A percentile compares a stretch with the other conserved stretches of the same genome.
These are phyloP conservation scores for Rhodamnia argentea DNA, from an alignment of 345 rosid species.

Conservation along the genomic window DNA sequence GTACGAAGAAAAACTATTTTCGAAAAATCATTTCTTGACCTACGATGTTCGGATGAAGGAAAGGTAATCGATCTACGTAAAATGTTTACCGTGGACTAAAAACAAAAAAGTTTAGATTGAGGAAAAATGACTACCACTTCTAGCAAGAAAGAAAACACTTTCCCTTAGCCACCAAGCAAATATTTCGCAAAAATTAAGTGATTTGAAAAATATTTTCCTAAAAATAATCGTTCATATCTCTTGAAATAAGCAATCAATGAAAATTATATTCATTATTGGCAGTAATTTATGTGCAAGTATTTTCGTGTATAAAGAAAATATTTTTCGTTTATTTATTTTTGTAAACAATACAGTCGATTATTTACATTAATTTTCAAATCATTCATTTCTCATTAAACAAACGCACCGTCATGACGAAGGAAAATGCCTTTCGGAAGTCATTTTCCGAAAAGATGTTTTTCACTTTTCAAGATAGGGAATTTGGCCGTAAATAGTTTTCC, in stretches of 20 bases:
- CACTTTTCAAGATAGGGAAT: no score
- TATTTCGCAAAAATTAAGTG: not conserved
- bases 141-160: not conserved
- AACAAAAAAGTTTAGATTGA: not conserved
- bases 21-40: accelerated
- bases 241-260: not conserved
- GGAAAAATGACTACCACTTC: not conserved
- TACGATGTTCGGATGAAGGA: accelerated
- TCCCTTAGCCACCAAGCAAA: not conserved
- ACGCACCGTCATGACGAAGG: not conserved
- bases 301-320: not conserved
- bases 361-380: not conserved
- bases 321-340: not conserved
- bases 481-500: no score
- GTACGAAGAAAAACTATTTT: not conserved
- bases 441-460: not conserved
- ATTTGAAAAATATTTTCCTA: not conserved
- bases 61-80: not conserved
- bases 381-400: accelerated
- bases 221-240: not conserved
- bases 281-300: not conserved
- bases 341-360: accelerated
- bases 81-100: not conserved
- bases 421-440: not conserved
- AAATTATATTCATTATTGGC: accelerated